These are phyloP conservation scores for Triticum urartu DNA, from an alignment of 176 grass and related monocot genomes.

Conservation along the genomic window DNA sequence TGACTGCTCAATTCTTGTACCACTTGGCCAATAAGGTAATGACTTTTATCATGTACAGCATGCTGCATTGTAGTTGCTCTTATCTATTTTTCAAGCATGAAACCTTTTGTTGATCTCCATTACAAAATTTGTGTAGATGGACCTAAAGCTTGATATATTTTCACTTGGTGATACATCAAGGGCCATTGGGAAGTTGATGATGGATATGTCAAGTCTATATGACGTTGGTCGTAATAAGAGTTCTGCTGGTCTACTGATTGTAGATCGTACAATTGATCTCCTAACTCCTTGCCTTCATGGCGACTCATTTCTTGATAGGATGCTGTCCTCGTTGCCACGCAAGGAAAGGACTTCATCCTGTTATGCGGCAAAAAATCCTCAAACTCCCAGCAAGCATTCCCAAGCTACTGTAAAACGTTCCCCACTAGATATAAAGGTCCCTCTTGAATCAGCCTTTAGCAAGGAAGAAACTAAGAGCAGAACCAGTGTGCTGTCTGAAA, in stretches of 20 bases:
- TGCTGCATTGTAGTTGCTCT: conserved; percentile 3
- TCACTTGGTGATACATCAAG: conserved; percentile 91
- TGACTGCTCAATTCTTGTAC: conserved; percentile 92
- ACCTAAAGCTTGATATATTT: conserved; percentile 98
- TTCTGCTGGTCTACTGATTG: conserved; percentile 82
- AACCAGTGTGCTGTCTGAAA: conserved; percentile 50
- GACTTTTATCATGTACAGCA: background rate
- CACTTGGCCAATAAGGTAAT: conserved; percentile 92
- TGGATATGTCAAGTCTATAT: conserved; percentile 98
- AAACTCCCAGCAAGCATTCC: conserved; percentile 42
- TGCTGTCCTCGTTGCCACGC: conserved; percentile 68
- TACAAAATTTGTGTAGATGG: conserved; percentile 65
- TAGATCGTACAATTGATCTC: conserved; percentile 95
- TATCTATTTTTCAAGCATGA: conserved; percentile 1
- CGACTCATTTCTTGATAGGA: conserved; percentile 84
- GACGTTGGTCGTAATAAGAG: conserved; percentile 88
- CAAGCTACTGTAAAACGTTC: conserved; percentile 44
- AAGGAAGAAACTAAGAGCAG: conserved; percentile 55
- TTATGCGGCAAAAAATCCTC: conserved; percentile 34
- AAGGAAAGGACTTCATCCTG: conserved; percentile 51
- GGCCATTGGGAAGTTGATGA: conserved; percentile 90
- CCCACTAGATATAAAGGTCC: conserved; percentile 77
- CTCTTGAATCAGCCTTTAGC: conserved; percentile 55
- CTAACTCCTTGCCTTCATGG: conserved; percentile 83
- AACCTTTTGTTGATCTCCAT: conserved; percentile 29